Percentiles rank a stretch among this genome's conserved stretches.
Conservation (phyloP, 1,284 basidiomycete species). For the Erythrobasidium hasegawianum region DNA sequence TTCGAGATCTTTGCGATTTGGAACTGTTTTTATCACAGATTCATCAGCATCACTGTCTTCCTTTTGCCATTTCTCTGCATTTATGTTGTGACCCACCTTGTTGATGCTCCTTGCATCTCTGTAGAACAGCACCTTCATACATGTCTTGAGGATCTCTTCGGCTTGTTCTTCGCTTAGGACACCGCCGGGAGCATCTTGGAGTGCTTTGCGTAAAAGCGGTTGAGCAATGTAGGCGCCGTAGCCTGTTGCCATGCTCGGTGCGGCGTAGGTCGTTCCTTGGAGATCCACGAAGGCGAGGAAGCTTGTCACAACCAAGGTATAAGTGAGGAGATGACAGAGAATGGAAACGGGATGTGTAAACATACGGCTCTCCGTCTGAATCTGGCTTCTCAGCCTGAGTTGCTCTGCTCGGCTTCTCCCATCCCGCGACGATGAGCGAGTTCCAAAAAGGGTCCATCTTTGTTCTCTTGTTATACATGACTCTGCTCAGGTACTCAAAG, state of each 20-base stretch:
- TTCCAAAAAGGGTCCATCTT: conserved; percentile 98
- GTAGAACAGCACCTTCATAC: conserved; percentile 94
- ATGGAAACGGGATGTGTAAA: too few species aligned
- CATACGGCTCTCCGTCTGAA: conserved; percentile 55
- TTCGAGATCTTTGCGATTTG: conserved; percentile 88
- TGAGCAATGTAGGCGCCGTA: conserved; percentile 94
- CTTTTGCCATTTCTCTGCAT: too few species aligned
- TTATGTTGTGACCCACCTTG: conserved; percentile 64
- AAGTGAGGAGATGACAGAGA: too few species aligned
- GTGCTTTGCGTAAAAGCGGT: conserved; percentile 82
- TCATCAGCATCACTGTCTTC: background rate
- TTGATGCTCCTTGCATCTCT: conserved; percentile 93
- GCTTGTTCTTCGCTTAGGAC: conserved; percentile 75
- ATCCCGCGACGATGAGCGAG: conserved; percentile 85
- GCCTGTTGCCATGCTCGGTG: conserved; percentile 93
- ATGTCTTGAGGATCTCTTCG: conserved; percentile 70
- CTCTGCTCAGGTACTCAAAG: conserved; percentile 84
- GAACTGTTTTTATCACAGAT: conserved; percentile 61
- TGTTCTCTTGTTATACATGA: conserved; percentile 84
- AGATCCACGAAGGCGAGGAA: conserved; percentile 94
- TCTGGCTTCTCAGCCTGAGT: conserved; percentile 51
- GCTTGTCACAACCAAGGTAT: too few species aligned
- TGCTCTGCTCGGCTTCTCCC: conserved; percentile 59
- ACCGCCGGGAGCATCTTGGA: conserved; percentile 58
- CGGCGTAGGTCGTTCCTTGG: conserved; percentile 90